Evolutionary conservation across 345 rosid genomes (phyloP).

Genomic region (Microthlaspi erraticum): DNA sequence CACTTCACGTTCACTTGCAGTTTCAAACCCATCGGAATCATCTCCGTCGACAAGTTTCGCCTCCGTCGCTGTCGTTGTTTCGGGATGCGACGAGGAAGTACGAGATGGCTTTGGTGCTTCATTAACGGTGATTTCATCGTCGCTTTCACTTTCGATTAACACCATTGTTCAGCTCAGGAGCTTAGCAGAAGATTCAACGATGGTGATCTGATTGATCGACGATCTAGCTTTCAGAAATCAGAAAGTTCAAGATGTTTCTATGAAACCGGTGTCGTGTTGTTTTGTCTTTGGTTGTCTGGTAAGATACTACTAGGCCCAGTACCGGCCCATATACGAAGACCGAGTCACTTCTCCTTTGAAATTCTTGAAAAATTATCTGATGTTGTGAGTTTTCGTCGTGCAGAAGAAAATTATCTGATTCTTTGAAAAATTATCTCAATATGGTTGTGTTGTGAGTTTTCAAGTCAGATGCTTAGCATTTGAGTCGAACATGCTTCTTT

Average conservation of each 20-base stretch:
- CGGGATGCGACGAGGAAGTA: constrained; percentile 1
- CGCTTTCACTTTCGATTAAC: constrained; percentile 47
- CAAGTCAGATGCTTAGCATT: no score
- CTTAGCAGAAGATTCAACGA: constrained; percentile 18
- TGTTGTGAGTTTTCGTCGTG: no score
- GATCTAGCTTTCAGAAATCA: constrained; percentile 27
- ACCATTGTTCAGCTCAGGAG: constrained; percentile 46
- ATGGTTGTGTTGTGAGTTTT: no score
- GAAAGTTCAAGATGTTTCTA: constrained; percentile 10
- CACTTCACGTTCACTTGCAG: constrained; percentile 78
- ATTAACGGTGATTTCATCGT: constrained; percentile 19
- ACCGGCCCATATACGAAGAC: constrained; percentile 8
- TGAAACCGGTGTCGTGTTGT: not conserved
- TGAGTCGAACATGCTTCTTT: no score
- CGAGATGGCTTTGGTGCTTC: not conserved
- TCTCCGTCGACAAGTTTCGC: constrained; percentile 42
- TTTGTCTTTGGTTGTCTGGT: not conserved
- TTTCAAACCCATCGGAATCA: constrained; percentile 82
- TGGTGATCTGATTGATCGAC: not conserved
- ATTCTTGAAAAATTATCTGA: no score
- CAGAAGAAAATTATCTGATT: no score
- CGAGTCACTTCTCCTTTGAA: no score
- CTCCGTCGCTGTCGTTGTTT: constrained; percentile 34
- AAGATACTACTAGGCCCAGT: constrained; percentile 1
- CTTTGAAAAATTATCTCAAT: no score